Evolutionary conservation across 2,329 filamentous ascomycete species (phyloP).

Genomic region (Cladophialophora yegresii): DNA sequence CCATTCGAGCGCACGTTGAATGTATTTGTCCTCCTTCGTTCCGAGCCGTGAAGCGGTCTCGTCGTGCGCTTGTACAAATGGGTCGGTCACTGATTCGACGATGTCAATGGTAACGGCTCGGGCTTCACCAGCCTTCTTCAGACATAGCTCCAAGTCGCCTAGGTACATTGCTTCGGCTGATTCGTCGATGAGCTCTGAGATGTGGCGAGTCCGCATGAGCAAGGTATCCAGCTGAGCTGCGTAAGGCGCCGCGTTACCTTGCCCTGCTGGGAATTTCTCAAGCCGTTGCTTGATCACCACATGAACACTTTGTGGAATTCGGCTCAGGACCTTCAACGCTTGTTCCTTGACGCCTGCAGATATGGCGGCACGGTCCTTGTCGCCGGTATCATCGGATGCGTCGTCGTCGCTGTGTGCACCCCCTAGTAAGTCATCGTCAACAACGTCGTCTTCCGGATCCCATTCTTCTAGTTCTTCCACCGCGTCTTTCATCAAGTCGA

Average conservation of each 20-base stretch:
- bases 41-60: constrained; percentile 4
- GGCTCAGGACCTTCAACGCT: constrained; percentile 47
- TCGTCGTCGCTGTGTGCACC: constrained; percentile 40
- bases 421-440: constrained; percentile 48
- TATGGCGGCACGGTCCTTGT: constrained; percentile 39
- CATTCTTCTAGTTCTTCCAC: constrained; percentile 85
- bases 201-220: constrained; percentile 40
- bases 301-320: constrained; percentile 48
- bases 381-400: constrained; percentile 32
- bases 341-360: constrained; percentile 47
- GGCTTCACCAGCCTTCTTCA: constrained; percentile 36
- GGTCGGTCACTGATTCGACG: constrained; percentile 30
- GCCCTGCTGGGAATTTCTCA: constrained; percentile 40
- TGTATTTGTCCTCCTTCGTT: constrained; percentile 40
- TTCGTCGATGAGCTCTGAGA: constrained; percentile 50
- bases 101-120: constrained; percentile 34
- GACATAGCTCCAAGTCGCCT: constrained; percentile 40
- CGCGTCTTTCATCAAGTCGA: constrained; percentile 76
- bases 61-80: background rate
- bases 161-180: constrained; percentile 51
- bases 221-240: constrained; percentile 43
- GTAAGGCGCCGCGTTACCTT: constrained; percentile 17
- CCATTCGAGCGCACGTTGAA: constrained; percentile 41
- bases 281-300: constrained; percentile 48
- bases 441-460: constrained; percentile 70